These are phyloP conservation scores for Phytophthora sp. DNA, from an alignment of 352 stramenopile genomes.

Conservation along the genomic window DNA sequence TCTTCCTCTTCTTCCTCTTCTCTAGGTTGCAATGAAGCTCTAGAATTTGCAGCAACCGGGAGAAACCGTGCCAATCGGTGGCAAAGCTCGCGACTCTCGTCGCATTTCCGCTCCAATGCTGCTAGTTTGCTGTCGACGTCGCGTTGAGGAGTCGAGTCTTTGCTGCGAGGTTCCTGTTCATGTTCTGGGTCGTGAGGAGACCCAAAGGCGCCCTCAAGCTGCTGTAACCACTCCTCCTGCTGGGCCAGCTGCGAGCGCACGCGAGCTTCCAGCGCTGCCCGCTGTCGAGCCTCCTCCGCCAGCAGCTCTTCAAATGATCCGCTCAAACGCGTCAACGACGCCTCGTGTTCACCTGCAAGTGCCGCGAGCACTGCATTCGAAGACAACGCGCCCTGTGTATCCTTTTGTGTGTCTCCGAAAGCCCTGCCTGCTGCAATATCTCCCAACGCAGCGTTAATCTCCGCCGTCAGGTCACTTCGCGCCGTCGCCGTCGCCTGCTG, in stretches of 20 bases:
- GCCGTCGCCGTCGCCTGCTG: slow-evolving; percentile 20
- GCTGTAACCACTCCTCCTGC: slow-evolving; percentile 83
- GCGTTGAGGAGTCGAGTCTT: slow-evolving; percentile 1
- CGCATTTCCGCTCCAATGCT: slow-evolving; percentile 36
- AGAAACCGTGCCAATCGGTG: slow-evolving; percentile 24
- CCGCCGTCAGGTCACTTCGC: slow-evolving; percentile 5
- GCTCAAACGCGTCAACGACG: slow-evolving; percentile 70
- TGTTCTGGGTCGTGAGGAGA: slow-evolving; percentile 53
- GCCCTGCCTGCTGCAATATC: slow-evolving; percentile 6
- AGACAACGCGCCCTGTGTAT: slow-evolving; percentile 32
- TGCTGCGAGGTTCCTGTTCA: slow-evolving; percentile 22
- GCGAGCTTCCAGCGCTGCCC: slow-evolving; percentile 63
- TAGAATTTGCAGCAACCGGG: slow-evolving; percentile 11
- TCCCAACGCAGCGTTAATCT: slow-evolving; percentile 28
- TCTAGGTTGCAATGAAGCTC: background rate
- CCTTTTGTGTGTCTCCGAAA: background rate
- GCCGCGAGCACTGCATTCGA: slow-evolving; percentile 60
- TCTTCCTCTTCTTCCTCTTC: slow-evolving; percentile 29
- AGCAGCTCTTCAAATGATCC: slow-evolving; percentile 70
- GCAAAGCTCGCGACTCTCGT: slow-evolving; percentile 34
- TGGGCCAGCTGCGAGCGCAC: slow-evolving; percentile 62
- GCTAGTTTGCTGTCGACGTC: slow-evolving; percentile 27
- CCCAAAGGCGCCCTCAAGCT: slow-evolving; percentile 73
- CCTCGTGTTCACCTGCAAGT: slow-evolving; percentile 73
- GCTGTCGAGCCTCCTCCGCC: slow-evolving; percentile 66